These are phyloP conservation scores for Boletellus ananas DNA, from an alignment of 768 basidiomycete species.

Conservation along the genomic window DNA sequence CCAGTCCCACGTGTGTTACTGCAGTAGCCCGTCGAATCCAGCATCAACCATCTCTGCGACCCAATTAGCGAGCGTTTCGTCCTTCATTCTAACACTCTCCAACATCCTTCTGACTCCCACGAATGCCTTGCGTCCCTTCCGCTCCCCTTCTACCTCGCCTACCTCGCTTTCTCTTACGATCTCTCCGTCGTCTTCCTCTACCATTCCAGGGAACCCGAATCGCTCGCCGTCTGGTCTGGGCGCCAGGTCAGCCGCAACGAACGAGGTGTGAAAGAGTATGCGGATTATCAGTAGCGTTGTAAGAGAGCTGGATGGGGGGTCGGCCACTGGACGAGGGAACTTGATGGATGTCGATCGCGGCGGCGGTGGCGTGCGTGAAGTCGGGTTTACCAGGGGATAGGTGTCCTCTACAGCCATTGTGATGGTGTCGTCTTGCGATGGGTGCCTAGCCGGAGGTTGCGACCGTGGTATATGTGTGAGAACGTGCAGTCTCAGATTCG, in stretches of 20 bases:
- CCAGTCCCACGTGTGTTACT: slow-evolving; percentile 8
- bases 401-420: slow-evolving; percentile 59
- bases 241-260: slow-evolving; percentile 58
- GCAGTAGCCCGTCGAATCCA: slow-evolving; percentile 33
- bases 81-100: slow-evolving; percentile 61
- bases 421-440: slow-evolving; percentile 70
- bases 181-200: slow-evolving; percentile 75
- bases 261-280: slow-evolving; percentile 76
- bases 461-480: slow-evolving; percentile 71
- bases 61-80: slow-evolving; percentile 59
- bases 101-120: slow-evolving; percentile 53
- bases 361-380: slow-evolving; percentile 65
- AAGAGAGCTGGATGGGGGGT: slow-evolving; percentile 71
- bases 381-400: slow-evolving; percentile 61
- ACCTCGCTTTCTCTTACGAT: slow-evolving; percentile 35
- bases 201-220: slow-evolving; percentile 84
- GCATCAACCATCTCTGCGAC: slow-evolving; percentile 58
- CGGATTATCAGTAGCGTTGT: slow-evolving; percentile 81
- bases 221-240: slow-evolving; percentile 78
- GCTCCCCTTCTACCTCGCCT: slow-evolving; percentile 63
- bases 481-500: slow-evolving; percentile 59
- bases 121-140: slow-evolving; percentile 71
- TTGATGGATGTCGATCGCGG: slow-evolving; percentile 59
- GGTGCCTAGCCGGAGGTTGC: slow-evolving; percentile 53
- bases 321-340: slow-evolving; percentile 53